Conservation (phyloP, 345 rosid genomes). For the Barbarea vulgaris region DNA sequence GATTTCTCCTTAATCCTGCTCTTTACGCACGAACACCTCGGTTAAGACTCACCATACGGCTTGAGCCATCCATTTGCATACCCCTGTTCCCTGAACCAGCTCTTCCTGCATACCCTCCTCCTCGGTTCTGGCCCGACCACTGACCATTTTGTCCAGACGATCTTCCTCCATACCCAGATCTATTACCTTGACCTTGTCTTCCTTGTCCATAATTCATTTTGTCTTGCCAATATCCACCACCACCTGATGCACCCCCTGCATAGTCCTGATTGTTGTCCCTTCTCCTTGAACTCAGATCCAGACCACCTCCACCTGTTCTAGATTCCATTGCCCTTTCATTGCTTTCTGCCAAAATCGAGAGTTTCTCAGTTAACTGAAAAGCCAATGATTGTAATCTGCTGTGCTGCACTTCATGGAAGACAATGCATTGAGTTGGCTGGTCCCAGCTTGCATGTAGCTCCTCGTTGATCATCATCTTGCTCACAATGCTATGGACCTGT, state of each 20-base stretch:
- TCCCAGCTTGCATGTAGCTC: slow-evolving; percentile 76
- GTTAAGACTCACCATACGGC: slow-evolving; percentile 45
- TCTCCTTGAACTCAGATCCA: slow-evolving; percentile 62
- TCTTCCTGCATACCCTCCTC: slow-evolving; percentile 40
- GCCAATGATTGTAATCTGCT: slow-evolving; percentile 77
- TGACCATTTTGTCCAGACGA: slow-evolving; percentile 28
- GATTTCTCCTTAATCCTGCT: not conserved
- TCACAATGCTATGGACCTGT: slow-evolving; percentile 65
- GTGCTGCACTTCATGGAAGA: slow-evolving; percentile 76
- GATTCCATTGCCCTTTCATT: slow-evolving; percentile 80
- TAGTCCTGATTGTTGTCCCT: slow-evolving; percentile 59
- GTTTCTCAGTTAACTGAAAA: slow-evolving; percentile 82
- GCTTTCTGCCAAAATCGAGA: slow-evolving; percentile 70
- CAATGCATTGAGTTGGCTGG: slow-evolving; percentile 72
- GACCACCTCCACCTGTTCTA: slow-evolving; percentile 65
- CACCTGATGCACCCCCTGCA: slow-evolving; percentile 37
- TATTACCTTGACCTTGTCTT: slow-evolving; percentile 43
- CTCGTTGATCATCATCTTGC: slow-evolving; percentile 82
- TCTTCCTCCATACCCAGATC: slow-evolving; percentile 43
- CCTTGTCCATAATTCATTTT: slow-evolving; percentile 37
- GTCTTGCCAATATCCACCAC: slow-evolving; percentile 45
- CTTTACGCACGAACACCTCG: slow-evolving; percentile 28
- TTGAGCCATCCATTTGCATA: slow-evolving; percentile 41
- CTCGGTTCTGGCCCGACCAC: slow-evolving; percentile 40
- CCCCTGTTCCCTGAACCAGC: slow-evolving; percentile 38